phyloP scores from a whole-genome alignment of 192 early-diverging fungal species.

The Coemansia sp. region DNA sequence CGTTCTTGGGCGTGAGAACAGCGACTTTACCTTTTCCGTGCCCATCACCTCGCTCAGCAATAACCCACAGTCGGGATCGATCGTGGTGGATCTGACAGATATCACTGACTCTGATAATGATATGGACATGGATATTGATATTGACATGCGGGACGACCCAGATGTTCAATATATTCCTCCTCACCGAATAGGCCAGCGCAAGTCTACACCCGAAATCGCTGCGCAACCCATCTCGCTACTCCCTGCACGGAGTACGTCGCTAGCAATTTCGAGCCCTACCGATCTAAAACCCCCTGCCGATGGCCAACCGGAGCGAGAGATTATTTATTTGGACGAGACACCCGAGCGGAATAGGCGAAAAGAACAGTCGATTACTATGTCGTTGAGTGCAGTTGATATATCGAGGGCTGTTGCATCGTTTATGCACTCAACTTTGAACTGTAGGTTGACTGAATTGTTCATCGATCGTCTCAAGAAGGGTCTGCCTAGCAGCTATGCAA shows the following conservation, averaged over 20 bases:
- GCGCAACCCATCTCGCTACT: neutral
- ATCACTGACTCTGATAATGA: neutral
- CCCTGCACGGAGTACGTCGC: neutral
- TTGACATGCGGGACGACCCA: constrained; percentile 11
- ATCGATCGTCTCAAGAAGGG: constrained; percentile 20
- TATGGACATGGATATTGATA: constrained; percentile 14
- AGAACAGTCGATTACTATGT: neutral
- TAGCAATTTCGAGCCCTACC: neutral
- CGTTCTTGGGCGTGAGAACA: neutral
- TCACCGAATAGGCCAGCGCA: neutral
- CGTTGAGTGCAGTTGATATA: constrained; percentile 15
- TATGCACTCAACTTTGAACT: constrained; percentile 8
- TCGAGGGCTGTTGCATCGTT: constrained; percentile 26
- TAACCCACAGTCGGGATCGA: neutral
- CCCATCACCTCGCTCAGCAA: neutral
- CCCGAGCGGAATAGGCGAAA: constrained; percentile 1
- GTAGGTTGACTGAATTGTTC: constrained; percentile 24
- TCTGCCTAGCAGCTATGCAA: neutral
- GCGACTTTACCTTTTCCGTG: neutral
- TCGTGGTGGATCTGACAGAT: neutral
- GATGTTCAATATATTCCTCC: neutral
- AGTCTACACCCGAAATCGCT: neutral
- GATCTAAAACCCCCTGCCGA: neutral
- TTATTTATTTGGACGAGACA: constrained; percentile 34
- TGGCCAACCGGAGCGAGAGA: constrained; percentile 1